These are phyloP conservation scores for Lithospermum erythrorhizon DNA, from an alignment of 257 asterid genomes.

Conservation along the genomic window DNA sequence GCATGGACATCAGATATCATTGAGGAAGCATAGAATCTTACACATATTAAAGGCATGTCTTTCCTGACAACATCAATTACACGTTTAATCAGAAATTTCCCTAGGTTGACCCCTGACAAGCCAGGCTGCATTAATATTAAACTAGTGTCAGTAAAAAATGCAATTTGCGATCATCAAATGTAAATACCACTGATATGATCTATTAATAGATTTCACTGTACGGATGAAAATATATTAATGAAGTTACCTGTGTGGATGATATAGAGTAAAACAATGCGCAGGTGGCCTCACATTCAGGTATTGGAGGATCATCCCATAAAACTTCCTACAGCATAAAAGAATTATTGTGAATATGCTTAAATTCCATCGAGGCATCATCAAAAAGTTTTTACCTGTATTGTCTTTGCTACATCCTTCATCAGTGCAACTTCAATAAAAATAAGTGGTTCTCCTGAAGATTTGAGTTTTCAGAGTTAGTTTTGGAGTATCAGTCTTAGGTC, in stretches of 20 bases:
- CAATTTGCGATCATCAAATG: too few relatives aligned
- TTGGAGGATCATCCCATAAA: conserved; percentile 90
- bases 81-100: conserved; percentile 89
- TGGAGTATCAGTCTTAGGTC: background rate
- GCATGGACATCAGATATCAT: background rate
- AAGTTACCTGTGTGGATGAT: conserved; percentile 83
- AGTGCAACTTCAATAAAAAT: conserved; percentile 96
- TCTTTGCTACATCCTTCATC: conserved; percentile 64
- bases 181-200: too few relatives aligned
- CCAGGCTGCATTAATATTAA: conserved; percentile 56
- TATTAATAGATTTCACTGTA: too few relatives aligned
- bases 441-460: conserved; percentile 81
- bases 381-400: conserved; percentile 58
- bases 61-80: conserved; percentile 86
- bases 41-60: conserved; percentile 74
- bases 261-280: conserved; percentile 94
- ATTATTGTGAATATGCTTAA: conserved; percentile 10
- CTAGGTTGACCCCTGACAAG: conserved; percentile 85
- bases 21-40: conserved; percentile 26
- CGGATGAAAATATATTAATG: background rate
- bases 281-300: conserved; percentile 69
- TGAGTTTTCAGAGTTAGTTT: conserved; percentile 12
- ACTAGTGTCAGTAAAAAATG: too few relatives aligned
- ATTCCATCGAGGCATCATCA: conserved; percentile 4
- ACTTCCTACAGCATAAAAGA: conserved; percentile 56